phyloP scores from a whole-genome alignment of 768 basidiomycete genomes.

The Pleurotus djamor region DNA sequence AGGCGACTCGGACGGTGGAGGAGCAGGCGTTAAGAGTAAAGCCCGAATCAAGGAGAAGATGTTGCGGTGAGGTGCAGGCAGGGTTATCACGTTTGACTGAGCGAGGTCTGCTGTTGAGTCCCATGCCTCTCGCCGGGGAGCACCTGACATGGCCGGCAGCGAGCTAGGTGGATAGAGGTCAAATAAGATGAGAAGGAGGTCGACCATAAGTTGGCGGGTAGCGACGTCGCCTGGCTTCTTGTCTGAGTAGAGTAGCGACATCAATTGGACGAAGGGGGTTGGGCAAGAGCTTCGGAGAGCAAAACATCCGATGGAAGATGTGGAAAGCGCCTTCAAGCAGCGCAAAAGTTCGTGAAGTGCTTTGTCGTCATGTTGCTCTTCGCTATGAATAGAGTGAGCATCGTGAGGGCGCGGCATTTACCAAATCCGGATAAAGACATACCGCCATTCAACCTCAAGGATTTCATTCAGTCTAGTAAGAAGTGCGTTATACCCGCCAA shows the following conservation, averaged over 20 bases:
- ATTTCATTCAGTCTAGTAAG: conserved; percentile 87
- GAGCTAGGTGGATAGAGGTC: conserved; percentile 81
- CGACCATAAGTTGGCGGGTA: conserved; percentile 87
- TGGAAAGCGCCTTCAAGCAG: conserved; percentile 92
- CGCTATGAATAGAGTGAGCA: conserved; percentile 43
- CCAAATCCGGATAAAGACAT: conserved; percentile 15
- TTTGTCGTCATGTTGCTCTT: conserved; percentile 98
- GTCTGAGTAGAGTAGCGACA: conserved; percentile 89
- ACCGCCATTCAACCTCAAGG: conserved; percentile 97
- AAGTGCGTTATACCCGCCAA: conserved; percentile 85
- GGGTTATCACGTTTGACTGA: conserved; percentile 50
- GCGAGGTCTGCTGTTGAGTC: conserved; percentile 30
- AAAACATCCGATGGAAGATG: conserved; percentile 84
- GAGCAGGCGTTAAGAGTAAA: conserved; percentile 71
- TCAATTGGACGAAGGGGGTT: conserved; percentile 81
- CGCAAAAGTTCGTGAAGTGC: conserved; percentile 88
- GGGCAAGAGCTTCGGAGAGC: conserved; percentile 90
- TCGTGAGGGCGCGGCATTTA: background rate
- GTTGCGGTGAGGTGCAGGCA: conserved; percentile 72
- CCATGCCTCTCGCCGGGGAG: conserved; percentile 54
- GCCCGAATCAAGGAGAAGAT: conserved; percentile 74
- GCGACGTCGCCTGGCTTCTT: conserved; percentile 96
- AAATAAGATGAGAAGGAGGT: conserved; percentile 83
- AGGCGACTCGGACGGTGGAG: conserved; percentile 62
- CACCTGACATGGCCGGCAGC: conserved; percentile 49